These are phyloP conservation scores for Nemania sp. DNA, from an alignment of 2,329 filamentous ascomycete species.

Conservation along the genomic window DNA sequence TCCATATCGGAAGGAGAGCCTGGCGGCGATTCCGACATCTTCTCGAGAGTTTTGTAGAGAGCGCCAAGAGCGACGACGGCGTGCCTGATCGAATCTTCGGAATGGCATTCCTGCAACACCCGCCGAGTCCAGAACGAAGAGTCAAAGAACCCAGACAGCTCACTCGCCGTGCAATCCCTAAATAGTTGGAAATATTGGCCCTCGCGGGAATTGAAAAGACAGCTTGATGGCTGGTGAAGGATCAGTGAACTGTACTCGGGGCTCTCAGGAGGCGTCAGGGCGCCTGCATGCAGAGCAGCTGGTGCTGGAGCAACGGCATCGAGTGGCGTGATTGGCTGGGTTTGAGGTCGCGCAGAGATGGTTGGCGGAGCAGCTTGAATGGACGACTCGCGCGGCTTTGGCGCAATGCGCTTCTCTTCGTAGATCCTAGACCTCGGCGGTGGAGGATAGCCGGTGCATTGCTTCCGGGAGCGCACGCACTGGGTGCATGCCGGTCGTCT, in stretches of 20 bases:
- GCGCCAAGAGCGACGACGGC: conserved; percentile 68
- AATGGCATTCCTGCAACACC: conserved; percentile 66
- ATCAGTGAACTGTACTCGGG: conserved; percentile 38
- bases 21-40: conserved; percentile 55
- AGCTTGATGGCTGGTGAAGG: conserved; percentile 49
- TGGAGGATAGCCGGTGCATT: conserved; percentile 65
- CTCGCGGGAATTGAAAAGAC: conserved; percentile 57
- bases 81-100: conserved; percentile 63
- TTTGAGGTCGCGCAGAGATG: not conserved
- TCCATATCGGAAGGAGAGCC: conserved; percentile 47
- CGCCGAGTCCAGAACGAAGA: conserved; percentile 66
- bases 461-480: conserved; percentile 61
- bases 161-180: conserved; percentile 61
- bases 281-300: conserved; percentile 1
- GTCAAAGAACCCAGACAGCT: conserved; percentile 69
- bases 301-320: not conserved
- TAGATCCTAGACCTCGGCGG: conserved; percentile 53
- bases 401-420: conserved; percentile 46
- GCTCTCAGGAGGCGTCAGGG: conserved; percentile 42
- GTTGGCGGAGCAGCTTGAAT: conserved; percentile 1
- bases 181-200: conserved; percentile 66
- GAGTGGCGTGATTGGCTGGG: conserved; percentile 19
- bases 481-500: conserved; percentile 61
- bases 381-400: conserved; percentile 28
- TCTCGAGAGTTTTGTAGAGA: conserved; percentile 68